Base-by-base conservation (phyloP, 495 filamentous ascomycete species). In the Barbatosphaeria neglecta region DNA sequence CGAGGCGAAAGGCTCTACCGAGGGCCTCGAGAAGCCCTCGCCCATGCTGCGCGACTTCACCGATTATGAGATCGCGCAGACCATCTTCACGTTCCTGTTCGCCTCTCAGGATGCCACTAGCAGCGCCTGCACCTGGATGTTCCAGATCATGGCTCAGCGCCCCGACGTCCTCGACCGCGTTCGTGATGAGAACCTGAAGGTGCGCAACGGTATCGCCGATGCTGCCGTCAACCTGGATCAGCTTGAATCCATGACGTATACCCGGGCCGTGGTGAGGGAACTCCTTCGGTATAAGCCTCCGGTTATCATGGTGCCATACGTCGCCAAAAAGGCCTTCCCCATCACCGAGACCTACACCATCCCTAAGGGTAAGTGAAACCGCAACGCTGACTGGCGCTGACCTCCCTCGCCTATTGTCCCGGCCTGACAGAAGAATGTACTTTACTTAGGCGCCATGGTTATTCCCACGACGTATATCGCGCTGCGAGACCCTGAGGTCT, bases 61-160 rank as follows among this genome's bases (percentile, higher is more conserved):
- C 64, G 84, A 98, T 57, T 87, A 80, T 50, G 92, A 98, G 64
- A 95, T 98, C 59, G 74, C 88, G 45, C 87, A 92, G 74, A 97
- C 93, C 9, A 55, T 98, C 51, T 94, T 97, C 71, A 96, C 92
- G 46, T 96, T 98, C 77, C 75, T 98, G 44, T 98, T 98, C 68
- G 92, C 93, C 41, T 94, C 88, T 25, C 92, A 98, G 67, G 92
- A 98, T 63, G 92, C 92, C 45, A 95, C 92, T 46, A 90, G 84
- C 64, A 89, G 86, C 48, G 93, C 93, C 46, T 77, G 76, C 50
- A 96, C 89, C 40, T 97, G 92, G 86, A 67, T 97, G 51, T 94
- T 95, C 77, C 92, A 98, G 65, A 75, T 87, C 54, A 81, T 90
- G 74, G 93, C 93, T 41, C 87, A 98, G 61, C 83, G 89, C 54